These are phyloP conservation scores for bread wheat (Triticum aestivum) DNA, from an alignment of 176 grass and related monocot species.

Conservation along the genomic window IWGSC_CS_RefSeq_v2.1 NC_057806.1:482840885-482841384, in stretches of 20 bases:
- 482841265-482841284: slow-evolving; percentile 26
- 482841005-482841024: too few species aligned
- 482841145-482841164: not conserved
- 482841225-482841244: not conserved
- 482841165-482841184: not conserved
- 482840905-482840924: too few species aligned
- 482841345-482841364: slow-evolving; percentile 15
- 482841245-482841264: not conserved
- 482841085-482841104: too few species aligned
- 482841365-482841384: not conserved
- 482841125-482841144: not conserved
- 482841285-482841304: not conserved
- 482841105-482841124: not conserved
- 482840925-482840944: too few species aligned
- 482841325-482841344: not conserved
- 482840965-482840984: too few species aligned
- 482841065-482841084: too few species aligned
- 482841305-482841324: slow-evolving; percentile 7
- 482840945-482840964: too few species aligned
- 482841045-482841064: too few species aligned
- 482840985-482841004: too few species aligned
- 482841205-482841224: not conserved
- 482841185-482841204: not conserved
- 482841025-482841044: too few species aligned
- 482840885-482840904: too few species aligned